Evolutionary conservation across 768 basidiomycete species (phyloP).

Genomic region (Collybia sordida): DNA sequence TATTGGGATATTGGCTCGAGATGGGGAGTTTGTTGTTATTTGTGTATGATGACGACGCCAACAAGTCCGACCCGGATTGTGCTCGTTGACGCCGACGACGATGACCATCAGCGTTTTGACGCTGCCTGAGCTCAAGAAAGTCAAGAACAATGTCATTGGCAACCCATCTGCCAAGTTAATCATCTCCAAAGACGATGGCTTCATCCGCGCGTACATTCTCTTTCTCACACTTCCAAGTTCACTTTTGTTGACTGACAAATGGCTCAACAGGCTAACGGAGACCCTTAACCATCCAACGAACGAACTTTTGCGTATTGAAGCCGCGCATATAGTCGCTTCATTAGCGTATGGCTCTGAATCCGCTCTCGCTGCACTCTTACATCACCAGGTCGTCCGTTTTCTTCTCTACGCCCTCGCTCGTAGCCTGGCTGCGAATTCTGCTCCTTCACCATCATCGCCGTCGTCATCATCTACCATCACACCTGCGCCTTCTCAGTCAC

Average conservation of each 20-base stretch:
- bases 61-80: no score
- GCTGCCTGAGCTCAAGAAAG: slow-evolving; percentile 52
- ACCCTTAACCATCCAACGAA: slow-evolving; percentile 50
- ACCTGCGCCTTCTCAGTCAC: slow-evolving; percentile 31
- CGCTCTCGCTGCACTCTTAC: slow-evolving; percentile 57
- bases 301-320: slow-evolving; percentile 59
- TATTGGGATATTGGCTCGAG: no score
- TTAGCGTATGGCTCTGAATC: slow-evolving; percentile 70
- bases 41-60: no score
- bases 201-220: slow-evolving; percentile 51
- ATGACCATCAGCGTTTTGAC: slow-evolving; percentile 26
- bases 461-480: slow-evolving; percentile 62
- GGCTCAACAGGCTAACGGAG: slow-evolving; percentile 51
- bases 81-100: no score
- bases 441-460: slow-evolving; percentile 45
- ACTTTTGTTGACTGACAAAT: background rate
- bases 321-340: slow-evolving; percentile 74
- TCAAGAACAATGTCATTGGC: slow-evolving; percentile 78
- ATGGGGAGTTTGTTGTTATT: background rate
- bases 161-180: slow-evolving; percentile 71
- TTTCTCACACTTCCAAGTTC: background rate
- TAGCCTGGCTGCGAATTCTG: slow-evolving; percentile 29
- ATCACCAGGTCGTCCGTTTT: slow-evolving; percentile 55
- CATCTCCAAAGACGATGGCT: slow-evolving; percentile 53
- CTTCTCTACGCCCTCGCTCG: slow-evolving; percentile 64